A percentile compares a stretch with the other conserved stretches of the same genome.
These are phyloP conservation scores for Ceratocystis diversiconidia DNA, from an alignment of 2,329 filamentous ascomycete species.

Conservation along the genomic window DNA sequence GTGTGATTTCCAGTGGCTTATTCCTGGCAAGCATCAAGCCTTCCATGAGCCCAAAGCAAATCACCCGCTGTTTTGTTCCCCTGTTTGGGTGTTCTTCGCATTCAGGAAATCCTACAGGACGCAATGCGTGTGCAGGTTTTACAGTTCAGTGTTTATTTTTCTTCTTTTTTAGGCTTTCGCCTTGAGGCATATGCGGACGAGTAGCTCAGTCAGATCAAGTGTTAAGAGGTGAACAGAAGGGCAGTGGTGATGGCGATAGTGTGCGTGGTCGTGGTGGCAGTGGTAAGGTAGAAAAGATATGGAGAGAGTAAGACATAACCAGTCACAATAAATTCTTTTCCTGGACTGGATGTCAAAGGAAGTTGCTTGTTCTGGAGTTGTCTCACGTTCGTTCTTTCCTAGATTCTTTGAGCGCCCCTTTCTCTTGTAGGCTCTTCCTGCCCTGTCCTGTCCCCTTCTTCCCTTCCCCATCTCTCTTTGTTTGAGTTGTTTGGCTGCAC, in stretches of 20 bases:
- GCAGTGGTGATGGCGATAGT: background rate
- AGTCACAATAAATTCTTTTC: conserved; percentile 1
- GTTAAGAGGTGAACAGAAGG: background rate
- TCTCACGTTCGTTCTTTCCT: conserved; percentile 2
- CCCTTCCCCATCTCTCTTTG: background rate
- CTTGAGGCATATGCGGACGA: background rate
- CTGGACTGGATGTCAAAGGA: background rate
- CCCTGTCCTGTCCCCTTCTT: background rate
- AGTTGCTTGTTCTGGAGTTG: background rate
- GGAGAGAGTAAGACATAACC: background rate
- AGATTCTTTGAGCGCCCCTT: conserved; percentile 1
- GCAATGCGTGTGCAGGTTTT: background rate
- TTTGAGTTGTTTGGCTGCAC: background rate
- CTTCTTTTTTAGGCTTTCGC: background rate
- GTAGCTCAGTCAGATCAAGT: background rate
- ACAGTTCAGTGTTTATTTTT: background rate
- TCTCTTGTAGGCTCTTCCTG: background rate
- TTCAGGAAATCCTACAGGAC: background rate
- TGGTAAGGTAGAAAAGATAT: background rate
- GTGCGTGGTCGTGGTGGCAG: background rate
- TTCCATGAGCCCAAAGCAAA: background rate
- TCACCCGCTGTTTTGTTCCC: background rate
- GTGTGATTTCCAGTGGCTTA: background rate
- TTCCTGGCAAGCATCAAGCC: background rate
- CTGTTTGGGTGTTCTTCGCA: background rate